These are phyloP conservation scores for Wallacemonas sp. DNA, from an alignment of 208 protist genomes.

Conservation along the genomic window DNA sequence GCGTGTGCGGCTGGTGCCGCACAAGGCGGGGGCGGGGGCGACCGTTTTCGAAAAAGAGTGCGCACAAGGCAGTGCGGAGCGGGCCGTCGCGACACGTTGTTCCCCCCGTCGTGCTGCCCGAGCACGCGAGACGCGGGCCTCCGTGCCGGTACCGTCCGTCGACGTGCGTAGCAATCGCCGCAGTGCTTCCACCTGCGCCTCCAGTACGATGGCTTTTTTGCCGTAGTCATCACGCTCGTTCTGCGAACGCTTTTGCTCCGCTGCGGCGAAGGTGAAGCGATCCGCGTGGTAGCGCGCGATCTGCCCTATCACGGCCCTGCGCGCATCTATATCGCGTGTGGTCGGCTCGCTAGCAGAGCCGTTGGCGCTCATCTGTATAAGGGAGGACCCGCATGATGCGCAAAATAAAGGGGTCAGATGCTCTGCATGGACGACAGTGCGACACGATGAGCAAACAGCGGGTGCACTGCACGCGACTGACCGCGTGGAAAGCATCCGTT, in stretches of 20 bases:
- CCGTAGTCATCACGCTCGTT: neutral
- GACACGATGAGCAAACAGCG: too few species aligned
- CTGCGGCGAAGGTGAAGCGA: neutral
- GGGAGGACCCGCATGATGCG: neutral
- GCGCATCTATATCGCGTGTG: too few species aligned
- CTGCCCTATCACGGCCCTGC: neutral
- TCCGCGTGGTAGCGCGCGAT: neutral
- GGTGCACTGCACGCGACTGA: too few species aligned
- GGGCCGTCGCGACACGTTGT: too few species aligned
- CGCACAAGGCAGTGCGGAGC: too few species aligned
- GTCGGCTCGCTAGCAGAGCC: too few species aligned
- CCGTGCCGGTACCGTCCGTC: neutral
- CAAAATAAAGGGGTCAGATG: neutral
- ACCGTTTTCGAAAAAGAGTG: too few species aligned
- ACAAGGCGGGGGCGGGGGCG: too few species aligned
- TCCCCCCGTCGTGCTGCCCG: neutral
- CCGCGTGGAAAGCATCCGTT: too few species aligned
- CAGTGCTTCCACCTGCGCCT: slow-evolving; percentile 4
- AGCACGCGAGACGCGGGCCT: neutral
- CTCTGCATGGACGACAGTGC: too few species aligned
- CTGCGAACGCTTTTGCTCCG: neutral
- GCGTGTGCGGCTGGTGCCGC: too few species aligned
- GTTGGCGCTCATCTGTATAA: neutral
- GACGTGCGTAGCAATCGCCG: neutral
- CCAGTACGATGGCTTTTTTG: neutral